Conservation (phyloP, 116 monocot species). For the Dioscorea cayenensis region DNA sequence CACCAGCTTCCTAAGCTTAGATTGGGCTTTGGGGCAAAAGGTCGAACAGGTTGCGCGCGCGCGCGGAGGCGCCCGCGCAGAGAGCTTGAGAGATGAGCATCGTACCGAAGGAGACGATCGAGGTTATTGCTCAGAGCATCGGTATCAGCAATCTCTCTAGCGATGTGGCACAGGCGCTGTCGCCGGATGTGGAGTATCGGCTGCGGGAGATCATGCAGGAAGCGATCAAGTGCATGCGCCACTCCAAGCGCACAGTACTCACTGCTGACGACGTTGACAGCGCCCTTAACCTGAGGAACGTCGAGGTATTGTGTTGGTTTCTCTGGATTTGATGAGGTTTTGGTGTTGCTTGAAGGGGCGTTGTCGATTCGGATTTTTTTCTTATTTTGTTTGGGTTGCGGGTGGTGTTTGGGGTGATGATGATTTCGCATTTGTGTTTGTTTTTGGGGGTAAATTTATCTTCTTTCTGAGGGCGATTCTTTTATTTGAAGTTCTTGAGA, state of each 20-base stretch:
- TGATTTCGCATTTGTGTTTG: background rate
- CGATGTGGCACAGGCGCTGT: slow-evolving; percentile 78
- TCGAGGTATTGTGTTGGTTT: slow-evolving; percentile 46
- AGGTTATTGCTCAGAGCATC: slow-evolving; percentile 94
- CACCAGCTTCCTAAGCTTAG: background rate
- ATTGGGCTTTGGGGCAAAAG: background rate
- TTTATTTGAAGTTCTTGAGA: too few species aligned
- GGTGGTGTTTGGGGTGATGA: background rate
- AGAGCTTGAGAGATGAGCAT: slow-evolving; percentile 64
- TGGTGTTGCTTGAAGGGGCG: too few species aligned
- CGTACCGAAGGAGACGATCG: slow-evolving; percentile 95
- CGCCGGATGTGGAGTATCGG: slow-evolving; percentile 97
- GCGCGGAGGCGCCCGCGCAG: background rate
- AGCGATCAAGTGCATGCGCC: slow-evolving; percentile 96
- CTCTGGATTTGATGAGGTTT: background rate
- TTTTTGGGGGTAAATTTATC: too few species aligned
- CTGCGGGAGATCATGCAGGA: slow-evolving; percentile 99
- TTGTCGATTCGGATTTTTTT: background rate
- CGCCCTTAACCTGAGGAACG: slow-evolving; percentile 77
- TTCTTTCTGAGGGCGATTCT: too few species aligned
- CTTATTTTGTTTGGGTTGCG: background rate
- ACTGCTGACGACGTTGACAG: slow-evolving; percentile 93
- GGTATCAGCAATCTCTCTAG: slow-evolving; percentile 70
- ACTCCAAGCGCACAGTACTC: slow-evolving; percentile 79
- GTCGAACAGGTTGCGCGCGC: background rate